Evolutionary conservation across 208 protist species (phyloP), one percentile per base, ranked within the genome.

Genomic region (Wallacemonas sp.): DNA sequence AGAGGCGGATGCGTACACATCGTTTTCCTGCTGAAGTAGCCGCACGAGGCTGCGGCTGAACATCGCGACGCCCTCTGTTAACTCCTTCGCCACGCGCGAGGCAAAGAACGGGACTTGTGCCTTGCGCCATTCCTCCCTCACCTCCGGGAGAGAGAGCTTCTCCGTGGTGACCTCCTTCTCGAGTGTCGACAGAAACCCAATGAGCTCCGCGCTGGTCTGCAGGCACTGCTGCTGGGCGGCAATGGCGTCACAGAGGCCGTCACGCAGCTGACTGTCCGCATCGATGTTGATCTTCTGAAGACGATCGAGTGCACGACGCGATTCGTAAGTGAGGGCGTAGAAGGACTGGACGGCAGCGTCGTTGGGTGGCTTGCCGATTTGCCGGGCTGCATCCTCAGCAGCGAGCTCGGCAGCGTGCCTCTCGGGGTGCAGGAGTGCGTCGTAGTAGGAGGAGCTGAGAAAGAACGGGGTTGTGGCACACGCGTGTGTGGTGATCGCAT

Each of bases 91-190:
- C 9, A 80, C 64, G 2, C 59, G 45, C 2, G 65, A 61, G 4
- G 63, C 74, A 34, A 90, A 87, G 29, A 71, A 75, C 4, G 74
- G 75, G 10, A 85, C 68, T 19, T 54, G 34, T 30, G 80, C 75
- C 66, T 73, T 82, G 38, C 33, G 50, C 84, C 84, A 90, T 65
- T 87, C 74, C 59, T 87, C 84, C 1, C 67, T 68, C 50, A 90
- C 61, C 70, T 90, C 84, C 8, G 46, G 34, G 34, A 90, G 55
- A 3, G 84, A 74, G 22, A 83, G 30, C 15, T 66, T 66, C 3
- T 42, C 53, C 0, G 33, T 41, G 24, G 63, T 64, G 44, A 90
- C 55, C 63, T 85, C 72, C 19, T 73, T 58, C 46, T 90, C 84
- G 65, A 85, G 81, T n/a, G 71, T 74, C 29, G 60, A 66, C 4